phyloP scores from a whole-genome alignment of 1,284 basidiomycete genomes.

The Microbotryum violaceum region DNA sequence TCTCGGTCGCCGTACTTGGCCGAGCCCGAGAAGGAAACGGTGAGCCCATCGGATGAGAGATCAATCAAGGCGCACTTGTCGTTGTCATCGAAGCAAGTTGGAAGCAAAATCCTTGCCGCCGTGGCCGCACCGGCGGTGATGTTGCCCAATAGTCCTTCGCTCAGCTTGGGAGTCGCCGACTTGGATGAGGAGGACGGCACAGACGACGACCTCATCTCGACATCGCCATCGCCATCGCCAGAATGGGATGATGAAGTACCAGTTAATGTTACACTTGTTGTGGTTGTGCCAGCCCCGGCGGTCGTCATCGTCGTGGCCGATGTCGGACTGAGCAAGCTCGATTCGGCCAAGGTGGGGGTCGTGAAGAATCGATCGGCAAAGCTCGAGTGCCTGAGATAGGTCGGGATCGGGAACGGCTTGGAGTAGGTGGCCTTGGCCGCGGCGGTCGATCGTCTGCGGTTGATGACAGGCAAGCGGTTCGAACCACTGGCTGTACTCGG shows the following conservation, averaged over 20 bases:
- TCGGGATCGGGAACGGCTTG: slow-evolving; percentile 20
- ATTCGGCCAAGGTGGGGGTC: not conserved
- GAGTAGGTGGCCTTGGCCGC: slow-evolving; percentile 2
- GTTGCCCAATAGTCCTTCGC: not conserved
- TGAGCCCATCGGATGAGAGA: slow-evolving; percentile 60
- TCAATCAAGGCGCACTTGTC: slow-evolving; percentile 54
- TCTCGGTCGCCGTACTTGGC: slow-evolving; percentile 57
- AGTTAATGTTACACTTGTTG: not conserved
- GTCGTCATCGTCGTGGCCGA: not conserved
- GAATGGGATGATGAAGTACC: not conserved
- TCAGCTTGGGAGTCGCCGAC: not conserved
- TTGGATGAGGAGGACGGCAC: not conserved
- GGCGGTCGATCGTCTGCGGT: not conserved
- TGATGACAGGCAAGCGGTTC: slow-evolving; percentile 13
- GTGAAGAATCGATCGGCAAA: slow-evolving; percentile 20
- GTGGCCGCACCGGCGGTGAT: not conserved
- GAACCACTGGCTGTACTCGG: slow-evolving; percentile 5
- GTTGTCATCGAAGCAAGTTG: slow-evolving; percentile 67
- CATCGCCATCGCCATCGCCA: not conserved
- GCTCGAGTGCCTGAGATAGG: slow-evolving; percentile 17
- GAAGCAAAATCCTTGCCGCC: slow-evolving; percentile 46
- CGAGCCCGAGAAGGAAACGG: slow-evolving; percentile 53
- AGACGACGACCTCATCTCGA: not conserved
- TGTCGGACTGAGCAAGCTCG: not conserved
- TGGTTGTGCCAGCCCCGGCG: not conserved